Evolutionary conservation across 164 flowering plant species (phyloP).

Genomic region (Kingdonia uniflora): DNA sequence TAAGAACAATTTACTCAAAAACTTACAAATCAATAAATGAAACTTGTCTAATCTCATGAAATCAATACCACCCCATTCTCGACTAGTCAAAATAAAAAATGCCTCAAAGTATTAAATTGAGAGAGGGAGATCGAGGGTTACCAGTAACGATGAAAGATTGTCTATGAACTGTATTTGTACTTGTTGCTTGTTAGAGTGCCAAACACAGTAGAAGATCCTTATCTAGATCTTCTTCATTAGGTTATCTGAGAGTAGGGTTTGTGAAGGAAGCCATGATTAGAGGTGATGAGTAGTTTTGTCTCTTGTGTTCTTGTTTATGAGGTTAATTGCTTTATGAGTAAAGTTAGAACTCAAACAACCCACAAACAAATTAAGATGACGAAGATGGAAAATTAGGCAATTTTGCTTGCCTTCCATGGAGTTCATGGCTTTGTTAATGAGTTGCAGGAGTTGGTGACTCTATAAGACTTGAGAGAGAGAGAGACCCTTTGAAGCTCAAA

Average conservation of each 20-base stretch:
- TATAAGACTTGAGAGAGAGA: no score
- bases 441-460: no score
- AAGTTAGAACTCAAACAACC: no score
- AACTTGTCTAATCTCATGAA: constrained; percentile 74
- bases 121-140: constrained; percentile 23
- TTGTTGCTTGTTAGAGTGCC: constrained; percentile 26
- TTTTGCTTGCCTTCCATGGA: no score
- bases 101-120: constrained; percentile 43
- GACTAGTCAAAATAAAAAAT: constrained; percentile 62
- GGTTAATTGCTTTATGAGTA: no score
- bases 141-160: constrained; percentile 38
- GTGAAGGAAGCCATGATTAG: constrained; percentile 46
- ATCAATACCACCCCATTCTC: constrained; percentile 93
- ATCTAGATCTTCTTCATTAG: constrained; percentile 79
- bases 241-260: constrained; percentile 30
- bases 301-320: constrained; percentile 44
- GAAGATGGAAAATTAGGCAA: no score
- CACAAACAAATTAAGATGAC: no score
- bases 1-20: constrained; percentile 33
- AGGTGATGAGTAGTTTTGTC: constrained; percentile 33
- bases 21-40: constrained; percentile 55
- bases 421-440: no score
- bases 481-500: no score
- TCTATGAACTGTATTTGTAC: constrained; percentile 48
- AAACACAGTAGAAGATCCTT: constrained; percentile 71